Base-by-base conservation (phyloP, 2,329 filamentous ascomycete genomes). In the Aspergillus fructus region DNA sequence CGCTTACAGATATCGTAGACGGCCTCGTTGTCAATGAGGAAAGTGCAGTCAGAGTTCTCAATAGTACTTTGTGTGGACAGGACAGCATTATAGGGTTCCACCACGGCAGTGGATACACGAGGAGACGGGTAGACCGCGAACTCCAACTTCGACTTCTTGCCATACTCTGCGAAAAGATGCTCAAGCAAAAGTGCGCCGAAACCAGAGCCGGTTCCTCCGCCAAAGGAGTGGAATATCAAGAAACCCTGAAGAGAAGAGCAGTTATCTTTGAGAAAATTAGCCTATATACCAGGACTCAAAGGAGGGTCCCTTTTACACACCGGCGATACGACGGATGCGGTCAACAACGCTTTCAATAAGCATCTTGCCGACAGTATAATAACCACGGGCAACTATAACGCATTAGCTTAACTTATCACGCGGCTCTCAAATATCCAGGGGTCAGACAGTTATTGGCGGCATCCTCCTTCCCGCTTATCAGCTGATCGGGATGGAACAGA, bases 301-400 rank as follows among this genome's bases (percentile, higher is more conserved):
- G 15, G 27, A 55, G 27, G 24, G 45, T 47, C 27, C 45, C 8
- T 9, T 17, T 27, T 47, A 62, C 76, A 47, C 75, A 86, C 84
- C 83, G 71, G 82, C 81, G 64, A 88, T 83, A 64, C 84, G 83
- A 64, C 85, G 84, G 66, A 88, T 82, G 66, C 83, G 83, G 65
- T 88, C 85, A 69, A 87, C 79, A 54, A 87, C 85, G 53, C 76
- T 79, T 66, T 87, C 84, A 58, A 86, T 80, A 65, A 88, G 79
- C 71, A 87, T 85, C 76, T 87, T 88, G 67, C 85, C 85, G 68
- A 87, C 83, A 48, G 85, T 88, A 73, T 88, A 88, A 74, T 88
- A 85, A 59, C 85, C 85, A 74, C 85, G 81, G 61, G 85, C 85
- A 76, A 88, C 81, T 84, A 49, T 30, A 23, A 41, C 11, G 17